Evolutionary conservation across 2,329 filamentous ascomycete species (phyloP).

Genomic region (Pochonia chlamydosporia): DNA sequence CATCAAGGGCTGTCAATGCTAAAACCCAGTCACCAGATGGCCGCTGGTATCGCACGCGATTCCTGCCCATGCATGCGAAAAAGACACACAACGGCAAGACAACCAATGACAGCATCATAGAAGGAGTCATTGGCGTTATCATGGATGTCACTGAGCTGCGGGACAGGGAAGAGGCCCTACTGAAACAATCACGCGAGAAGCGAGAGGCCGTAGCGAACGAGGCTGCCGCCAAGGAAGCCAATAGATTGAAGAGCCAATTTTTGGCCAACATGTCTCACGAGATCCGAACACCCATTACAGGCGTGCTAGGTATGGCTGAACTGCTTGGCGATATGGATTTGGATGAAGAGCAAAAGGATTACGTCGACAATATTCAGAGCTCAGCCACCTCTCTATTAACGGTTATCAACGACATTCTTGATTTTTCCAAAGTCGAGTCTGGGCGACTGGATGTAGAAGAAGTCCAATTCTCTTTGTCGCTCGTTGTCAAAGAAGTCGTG

Average conservation of each 20-base stretch:
- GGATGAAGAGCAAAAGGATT: slow-evolving; percentile 66
- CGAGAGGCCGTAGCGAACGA: slow-evolving; percentile 66
- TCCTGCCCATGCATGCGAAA: slow-evolving; percentile 59
- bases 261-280: slow-evolving; percentile 79
- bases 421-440: slow-evolving; percentile 82
- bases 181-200: slow-evolving; percentile 63
- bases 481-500: slow-evolving; percentile 71
- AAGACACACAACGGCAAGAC: slow-evolving; percentile 45
- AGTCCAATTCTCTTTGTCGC: slow-evolving; percentile 69
- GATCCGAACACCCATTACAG: slow-evolving; percentile 72
- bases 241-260: slow-evolving; percentile 73
- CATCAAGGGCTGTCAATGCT: background rate
- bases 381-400: slow-evolving; percentile 78
- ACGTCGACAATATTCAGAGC: slow-evolving; percentile 70
- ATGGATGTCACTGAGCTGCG: slow-evolving; percentile 74
- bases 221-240: slow-evolving; percentile 73
- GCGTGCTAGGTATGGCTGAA: slow-evolving; percentile 76
- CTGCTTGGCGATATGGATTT: slow-evolving; percentile 63
- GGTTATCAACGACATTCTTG: slow-evolving; percentile 86
- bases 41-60: slow-evolving; percentile 65
- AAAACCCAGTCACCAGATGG: slow-evolving; percentile 33
- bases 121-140: slow-evolving; percentile 72
- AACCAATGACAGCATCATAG: slow-evolving; percentile 44
- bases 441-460: slow-evolving; percentile 73
- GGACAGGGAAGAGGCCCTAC: slow-evolving; percentile 55